These are phyloP conservation scores for Crucibulum laeve DNA, from an alignment of 768 basidiomycete genomes.

Conservation along the genomic window DNA sequence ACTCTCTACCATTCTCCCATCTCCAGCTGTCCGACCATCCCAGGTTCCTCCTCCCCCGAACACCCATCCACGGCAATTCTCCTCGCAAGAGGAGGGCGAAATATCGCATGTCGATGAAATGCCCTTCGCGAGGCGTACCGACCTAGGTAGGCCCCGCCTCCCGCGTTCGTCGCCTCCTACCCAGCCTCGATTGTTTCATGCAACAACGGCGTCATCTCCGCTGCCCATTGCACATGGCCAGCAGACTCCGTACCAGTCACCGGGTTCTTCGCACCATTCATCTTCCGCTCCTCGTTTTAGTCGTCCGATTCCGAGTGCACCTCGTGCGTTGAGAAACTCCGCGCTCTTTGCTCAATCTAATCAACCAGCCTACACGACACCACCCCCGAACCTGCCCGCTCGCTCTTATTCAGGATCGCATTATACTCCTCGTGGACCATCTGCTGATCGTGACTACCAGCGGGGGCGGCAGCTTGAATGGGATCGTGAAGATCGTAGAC, in stretches of 20 bases:
- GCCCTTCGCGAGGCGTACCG: neutral
- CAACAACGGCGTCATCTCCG: too few relatives aligned
- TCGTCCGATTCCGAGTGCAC: constrained; percentile 1
- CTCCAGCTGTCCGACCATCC: neutral
- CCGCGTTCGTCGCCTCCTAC: neutral
- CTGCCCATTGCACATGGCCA: too few relatives aligned
- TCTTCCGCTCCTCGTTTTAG: neutral
- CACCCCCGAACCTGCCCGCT: constrained; percentile 4
- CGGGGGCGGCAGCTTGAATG: too few relatives aligned
- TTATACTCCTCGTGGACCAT: constrained; percentile 45
- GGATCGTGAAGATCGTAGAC: constrained; percentile 32
- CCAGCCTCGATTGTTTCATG: neutral
- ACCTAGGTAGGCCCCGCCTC: neutral
- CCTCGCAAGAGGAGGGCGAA: too few relatives aligned
- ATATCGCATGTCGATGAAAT: too few relatives aligned
- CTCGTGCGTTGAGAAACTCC: neutral
- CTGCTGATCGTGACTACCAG: constrained; percentile 43
- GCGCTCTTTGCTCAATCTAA: constrained; percentile 2
- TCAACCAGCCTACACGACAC: constrained; percentile 5
- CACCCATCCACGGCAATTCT: too few relatives aligned
- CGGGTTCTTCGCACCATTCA: too few relatives aligned
- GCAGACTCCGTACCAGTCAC: too few relatives aligned
- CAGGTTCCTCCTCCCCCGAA: too few relatives aligned
- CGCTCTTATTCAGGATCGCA: constrained; percentile 21
- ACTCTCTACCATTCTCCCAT: neutral